Percentiles rank a stretch among this genome's conserved stretches.
phyloP scores from a whole-genome alignment of 2,329 filamentous ascomycete species.

The Pseudogymnoascus pannorum region DNA sequence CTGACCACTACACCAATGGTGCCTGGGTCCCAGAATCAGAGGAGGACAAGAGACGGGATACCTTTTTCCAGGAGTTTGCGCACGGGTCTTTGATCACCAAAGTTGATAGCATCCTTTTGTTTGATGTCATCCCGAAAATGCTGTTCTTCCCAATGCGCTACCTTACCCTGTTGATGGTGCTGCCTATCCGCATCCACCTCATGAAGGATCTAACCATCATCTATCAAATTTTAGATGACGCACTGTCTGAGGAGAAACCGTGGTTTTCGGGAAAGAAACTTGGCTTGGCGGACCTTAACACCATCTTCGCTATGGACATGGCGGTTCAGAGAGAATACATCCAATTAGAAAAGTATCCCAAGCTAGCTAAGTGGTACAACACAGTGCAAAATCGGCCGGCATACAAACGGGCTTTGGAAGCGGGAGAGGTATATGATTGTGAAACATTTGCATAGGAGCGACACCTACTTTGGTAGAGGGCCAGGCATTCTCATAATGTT shows the following conservation, averaged over 20 bases:
- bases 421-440: slow-evolving; percentile 17
- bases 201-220: slow-evolving; percentile 16
- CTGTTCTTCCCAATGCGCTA: slow-evolving; percentile 21
- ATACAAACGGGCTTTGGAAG: slow-evolving; percentile 17
- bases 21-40: slow-evolving; percentile 18
- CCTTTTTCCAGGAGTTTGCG: slow-evolving; percentile 24
- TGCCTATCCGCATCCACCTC: slow-evolving; percentile 20
- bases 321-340: slow-evolving; percentile 15
- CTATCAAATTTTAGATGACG: slow-evolving; percentile 23
- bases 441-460: not conserved
- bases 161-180: slow-evolving; percentile 17
- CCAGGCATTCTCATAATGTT: not conserved
- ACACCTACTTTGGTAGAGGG: not conserved
- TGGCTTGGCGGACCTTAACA: not conserved
- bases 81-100: slow-evolving; percentile 17
- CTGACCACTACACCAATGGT: slow-evolving; percentile 20
- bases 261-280: slow-evolving; percentile 19
- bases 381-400: slow-evolving; percentile 17
- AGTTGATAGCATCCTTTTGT: slow-evolving; percentile 17
- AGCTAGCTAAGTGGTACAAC: slow-evolving; percentile 20
- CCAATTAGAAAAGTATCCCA: slow-evolving; percentile 21
- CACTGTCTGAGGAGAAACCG: slow-evolving; percentile 21
- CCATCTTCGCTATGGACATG: not conserved
- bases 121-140: slow-evolving; percentile 20
- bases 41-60: slow-evolving; percentile 19